Evolutionary conservation across 2,329 filamentous ascomycete genomes (phyloP), one percentile per base, ranked within the genome.

Genomic region (Rhexocercosporidium sp.): DNA sequence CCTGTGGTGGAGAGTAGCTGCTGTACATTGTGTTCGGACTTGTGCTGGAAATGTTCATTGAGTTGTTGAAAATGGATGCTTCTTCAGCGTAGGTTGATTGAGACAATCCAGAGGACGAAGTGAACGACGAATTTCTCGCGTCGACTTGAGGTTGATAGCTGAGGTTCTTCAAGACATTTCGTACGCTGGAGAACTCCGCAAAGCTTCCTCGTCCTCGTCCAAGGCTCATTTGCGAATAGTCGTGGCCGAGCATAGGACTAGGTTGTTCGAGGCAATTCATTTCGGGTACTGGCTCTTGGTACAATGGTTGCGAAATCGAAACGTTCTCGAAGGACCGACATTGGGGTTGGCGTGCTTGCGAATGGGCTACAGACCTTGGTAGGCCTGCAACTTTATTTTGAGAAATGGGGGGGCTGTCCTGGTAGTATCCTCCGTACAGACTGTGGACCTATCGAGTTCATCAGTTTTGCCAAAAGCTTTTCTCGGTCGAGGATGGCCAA

Each of bases 171-270:
- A 67, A 53, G 5, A 46, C 67, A 56, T 65, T 68, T 65, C 59
- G 66, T 49, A 65, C 31, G 18, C 53, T 71, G 14, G 65, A 68
- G 29, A 74, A 72, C 29, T 70, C 70, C 3, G 69, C 65, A 66
- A 75, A 72, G 65, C 69, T 74, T 31, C 69, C 64, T 60, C 67
- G 65, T 31, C 70, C 59, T 31, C 66, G 68, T 16, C 59, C 59
- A 46, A 65, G 41, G 47, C 62, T 67, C 69, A 66, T 69, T 59
- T 71, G 67, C 4, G 69, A 59, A 63, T 75, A 75, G 49, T 68
- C 70, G 27, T 66, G 66, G 39, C 68, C 72, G 31, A 71, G 68
- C 64, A 71, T 71, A 44, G 71, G 66, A 31, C 66, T 73, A 34
- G 60, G 65, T 27, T 56, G 66, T 20, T 70, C 60, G 8, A 62